Conservation (phyloP, 352 stramenopile species). For the Bremia lactucae region DNA sequence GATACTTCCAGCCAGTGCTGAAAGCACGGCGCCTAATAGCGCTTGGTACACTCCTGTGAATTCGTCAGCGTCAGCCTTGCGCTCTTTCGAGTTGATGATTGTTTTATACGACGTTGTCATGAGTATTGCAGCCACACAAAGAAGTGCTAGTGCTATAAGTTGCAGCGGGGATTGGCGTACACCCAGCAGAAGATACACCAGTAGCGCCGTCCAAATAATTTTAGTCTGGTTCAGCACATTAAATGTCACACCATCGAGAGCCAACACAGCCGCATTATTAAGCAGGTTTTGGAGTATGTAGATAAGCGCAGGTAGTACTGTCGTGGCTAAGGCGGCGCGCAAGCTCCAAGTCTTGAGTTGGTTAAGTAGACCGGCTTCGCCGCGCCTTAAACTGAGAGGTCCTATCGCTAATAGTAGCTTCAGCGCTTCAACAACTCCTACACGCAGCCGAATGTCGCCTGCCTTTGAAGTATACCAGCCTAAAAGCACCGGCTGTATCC, state of each 20-base stretch:
- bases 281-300: slow-evolving; percentile 80
- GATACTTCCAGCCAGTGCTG: slow-evolving; percentile 60
- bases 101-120: slow-evolving; percentile 41
- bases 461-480: slow-evolving; percentile 54
- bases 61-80: slow-evolving; percentile 19
- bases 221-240: slow-evolving; percentile 85
- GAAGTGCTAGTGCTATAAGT: slow-evolving; percentile 51
- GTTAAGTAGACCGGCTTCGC: slow-evolving; percentile 17
- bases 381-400: slow-evolving; percentile 39
- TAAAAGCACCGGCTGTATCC: slow-evolving; percentile 70
- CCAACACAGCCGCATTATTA: slow-evolving; percentile 66
- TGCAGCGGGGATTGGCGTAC: slow-evolving; percentile 60
- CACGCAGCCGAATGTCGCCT: slow-evolving; percentile 49
- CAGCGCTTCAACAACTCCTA: slow-evolving; percentile 64
- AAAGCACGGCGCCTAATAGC: slow-evolving; percentile 59
- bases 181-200: slow-evolving; percentile 72
- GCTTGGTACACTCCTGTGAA: slow-evolving; percentile 68
- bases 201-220: slow-evolving; percentile 78
- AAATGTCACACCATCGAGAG: slow-evolving; percentile 73
- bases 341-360: slow-evolving; percentile 65
- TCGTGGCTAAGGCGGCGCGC: slow-evolving; percentile 46
- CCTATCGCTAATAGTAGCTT: slow-evolving; percentile 61
- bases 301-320: slow-evolving; percentile 58
- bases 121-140: slow-evolving; percentile 62
- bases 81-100: background rate